These are phyloP conservation scores for Phytophthora pistaciae DNA, from an alignment of 352 stramenopile species.

Conservation along the genomic window DNA sequence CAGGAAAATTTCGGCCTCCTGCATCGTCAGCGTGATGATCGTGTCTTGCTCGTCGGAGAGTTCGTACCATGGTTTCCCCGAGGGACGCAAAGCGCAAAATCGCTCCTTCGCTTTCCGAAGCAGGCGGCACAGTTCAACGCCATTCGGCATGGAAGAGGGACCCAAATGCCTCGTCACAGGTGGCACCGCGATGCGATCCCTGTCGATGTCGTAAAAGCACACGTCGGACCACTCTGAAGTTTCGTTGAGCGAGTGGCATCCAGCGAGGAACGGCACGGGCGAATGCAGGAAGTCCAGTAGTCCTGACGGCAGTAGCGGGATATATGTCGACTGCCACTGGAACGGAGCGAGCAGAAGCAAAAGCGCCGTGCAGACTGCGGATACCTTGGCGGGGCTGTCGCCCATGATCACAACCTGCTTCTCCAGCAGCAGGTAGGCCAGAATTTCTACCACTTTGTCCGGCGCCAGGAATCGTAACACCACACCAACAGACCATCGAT, in stretches of 20 bases:
- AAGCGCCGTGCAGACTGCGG: constrained; percentile 75
- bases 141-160: constrained; percentile 62
- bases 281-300: constrained; percentile 88
- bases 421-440: constrained; percentile 77
- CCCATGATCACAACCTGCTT: constrained; percentile 87
- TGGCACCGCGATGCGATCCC: constrained; percentile 56
- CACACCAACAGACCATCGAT: constrained; percentile 78
- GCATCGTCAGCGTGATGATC: constrained; percentile 75
- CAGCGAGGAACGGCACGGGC: constrained; percentile 82
- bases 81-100: constrained; percentile 49
- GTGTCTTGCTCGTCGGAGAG: constrained; percentile 83
- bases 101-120: constrained; percentile 64
- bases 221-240: constrained; percentile 85
- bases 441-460: constrained; percentile 73
- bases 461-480: constrained; percentile 68
- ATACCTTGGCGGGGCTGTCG: constrained; percentile 68
- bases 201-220: constrained; percentile 87
- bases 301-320: constrained; percentile 75
- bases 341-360: constrained; percentile 80
- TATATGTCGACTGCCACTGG: constrained; percentile 91
- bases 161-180: constrained; percentile 54
- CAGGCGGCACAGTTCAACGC: constrained; percentile 65
- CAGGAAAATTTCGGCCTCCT: constrained; percentile 80
- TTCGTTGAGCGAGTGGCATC: constrained; percentile 65
- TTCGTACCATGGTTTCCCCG: constrained; percentile 78